Evolutionary conservation across 306 rosid genomes (phyloP).

Genomic region (Echinosophora koreensis): DNA sequence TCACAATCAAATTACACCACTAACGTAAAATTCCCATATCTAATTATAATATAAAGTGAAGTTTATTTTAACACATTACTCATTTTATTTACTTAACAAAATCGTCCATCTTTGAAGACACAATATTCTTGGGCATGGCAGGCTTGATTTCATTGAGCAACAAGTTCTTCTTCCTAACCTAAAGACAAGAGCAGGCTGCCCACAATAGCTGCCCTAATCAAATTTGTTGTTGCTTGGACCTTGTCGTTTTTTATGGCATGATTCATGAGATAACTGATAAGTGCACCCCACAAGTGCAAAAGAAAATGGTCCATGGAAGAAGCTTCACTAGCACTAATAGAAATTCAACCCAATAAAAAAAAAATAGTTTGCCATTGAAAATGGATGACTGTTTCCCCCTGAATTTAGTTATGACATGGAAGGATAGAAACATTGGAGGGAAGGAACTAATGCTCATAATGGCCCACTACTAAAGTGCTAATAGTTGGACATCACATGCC

Average conservation of each 20-base stretch:
- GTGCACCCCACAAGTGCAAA: background rate
- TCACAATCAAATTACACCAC: too few relatives aligned
- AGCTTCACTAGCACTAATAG: background rate
- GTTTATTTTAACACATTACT: too few relatives aligned
- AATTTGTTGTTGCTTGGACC: background rate
- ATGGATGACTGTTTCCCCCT: constrained; percentile 16
- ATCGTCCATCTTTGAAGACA: too few relatives aligned
- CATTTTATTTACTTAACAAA: too few relatives aligned
- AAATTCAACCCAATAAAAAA: background rate
- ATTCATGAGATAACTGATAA: background rate
- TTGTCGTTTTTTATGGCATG: background rate
- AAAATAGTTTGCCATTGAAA: constrained; percentile 8
- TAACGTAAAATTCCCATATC: too few relatives aligned
- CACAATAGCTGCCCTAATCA: too few relatives aligned
- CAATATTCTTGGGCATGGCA: too few relatives aligned
- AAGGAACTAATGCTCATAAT: constrained; percentile 35
- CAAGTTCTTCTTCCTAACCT: too few relatives aligned
- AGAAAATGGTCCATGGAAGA: background rate
- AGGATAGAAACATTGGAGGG: background rate
- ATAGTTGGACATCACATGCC: constrained; percentile 40
- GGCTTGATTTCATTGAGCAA: too few relatives aligned
- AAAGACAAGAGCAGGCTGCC: too few relatives aligned
- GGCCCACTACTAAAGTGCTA: constrained; percentile 19
- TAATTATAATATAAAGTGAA: too few relatives aligned
- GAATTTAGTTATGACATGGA: background rate